Base-by-base conservation (phyloP, 345 rosid species). In the Pistacia vera region DNA sequence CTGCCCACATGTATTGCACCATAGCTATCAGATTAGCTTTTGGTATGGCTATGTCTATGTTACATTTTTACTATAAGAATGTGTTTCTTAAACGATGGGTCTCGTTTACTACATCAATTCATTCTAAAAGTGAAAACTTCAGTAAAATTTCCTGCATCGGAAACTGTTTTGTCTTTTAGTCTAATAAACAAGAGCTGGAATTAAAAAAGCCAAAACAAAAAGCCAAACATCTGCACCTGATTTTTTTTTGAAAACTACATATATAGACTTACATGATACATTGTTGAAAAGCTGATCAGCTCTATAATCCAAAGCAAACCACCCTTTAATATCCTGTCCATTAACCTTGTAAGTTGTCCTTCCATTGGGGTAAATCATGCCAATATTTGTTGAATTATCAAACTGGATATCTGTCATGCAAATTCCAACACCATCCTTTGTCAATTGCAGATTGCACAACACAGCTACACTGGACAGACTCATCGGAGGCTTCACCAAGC, bases 381-480 rank as follows among this genome's bases (percentile, higher is more conserved):
- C 75, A 11, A 93, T 85, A 73, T 71, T 81, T 61, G 97, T 95
- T 20, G 90, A 20, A 70, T 90, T 90, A n/a, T 88, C 86, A 51
- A 95, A 90, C 71, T 25, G 81, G 33, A 91, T 28, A 63, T 86
- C 90, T 4, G 95, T 72, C 73, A 78, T 82, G 84, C 98, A 95
- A 55, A 95, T 59, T 10, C 94, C 99, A 1, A 78, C 58, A 4
- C 86, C 85, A 22, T 95, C 98, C 77, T 89, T 87, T 18, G 95
- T 87, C 35, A 95, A 36, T 64, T 95, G 98, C 44, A 93, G 84
- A 79, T 81, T 89, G 83, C 99, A 93, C 58, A 82, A 78, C 79
- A 93, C 3, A 62, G 87, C 80, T 72, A 86, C 66, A 1, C 78
- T 82, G 1, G 85, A 54, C 1, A 80, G 13, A 77, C 86, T 82